These are phyloP conservation scores for Apophysomyces elegans DNA, from an alignment of 371 early-diverging fungal species.

Conservation along the genomic window DNA sequence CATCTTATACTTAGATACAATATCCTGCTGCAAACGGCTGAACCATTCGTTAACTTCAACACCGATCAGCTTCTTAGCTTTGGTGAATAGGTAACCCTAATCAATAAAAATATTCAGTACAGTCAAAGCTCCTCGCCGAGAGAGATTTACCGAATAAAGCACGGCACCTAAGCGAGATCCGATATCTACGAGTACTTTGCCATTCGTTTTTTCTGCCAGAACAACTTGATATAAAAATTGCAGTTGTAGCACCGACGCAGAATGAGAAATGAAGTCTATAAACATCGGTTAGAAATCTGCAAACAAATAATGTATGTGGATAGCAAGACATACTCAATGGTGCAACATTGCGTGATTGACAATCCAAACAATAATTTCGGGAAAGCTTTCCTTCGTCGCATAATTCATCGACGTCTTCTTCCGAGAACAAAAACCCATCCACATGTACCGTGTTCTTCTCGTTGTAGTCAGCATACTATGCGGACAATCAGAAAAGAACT, in stretches of 20 bases:
- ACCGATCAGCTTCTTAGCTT: conserved; percentile 61
- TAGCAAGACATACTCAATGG: conserved; percentile 45
- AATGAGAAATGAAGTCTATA: conserved; percentile 69
- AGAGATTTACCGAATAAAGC: conserved; percentile 56
- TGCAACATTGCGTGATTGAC: conserved; percentile 55
- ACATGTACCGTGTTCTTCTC: conserved; percentile 67
- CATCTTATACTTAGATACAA: conserved; percentile 59
- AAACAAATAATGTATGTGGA: background rate
- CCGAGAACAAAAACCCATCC: conserved; percentile 66
- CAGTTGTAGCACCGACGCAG: conserved; percentile 62
- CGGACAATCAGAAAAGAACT: background rate
- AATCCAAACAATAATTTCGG: conserved; percentile 67
- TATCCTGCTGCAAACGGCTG: conserved; percentile 59
- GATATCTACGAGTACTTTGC: conserved; percentile 63
- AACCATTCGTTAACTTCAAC: conserved; percentile 71
- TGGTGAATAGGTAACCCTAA: conserved; percentile 62
- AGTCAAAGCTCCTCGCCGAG: background rate
- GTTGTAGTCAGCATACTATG: conserved; percentile 58
- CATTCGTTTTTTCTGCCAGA: conserved; percentile 50
- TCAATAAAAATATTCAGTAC: conserved; percentile 1
- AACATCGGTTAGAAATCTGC: background rate
- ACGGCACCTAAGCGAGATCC: conserved; percentile 72
- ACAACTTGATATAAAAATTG: conserved; percentile 64
- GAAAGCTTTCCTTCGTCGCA: conserved; percentile 65
- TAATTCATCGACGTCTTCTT: conserved; percentile 69